Conservation (phyloP, 1,139 yeast species). For the Scheffersomyces cryptocercus region DNA sequence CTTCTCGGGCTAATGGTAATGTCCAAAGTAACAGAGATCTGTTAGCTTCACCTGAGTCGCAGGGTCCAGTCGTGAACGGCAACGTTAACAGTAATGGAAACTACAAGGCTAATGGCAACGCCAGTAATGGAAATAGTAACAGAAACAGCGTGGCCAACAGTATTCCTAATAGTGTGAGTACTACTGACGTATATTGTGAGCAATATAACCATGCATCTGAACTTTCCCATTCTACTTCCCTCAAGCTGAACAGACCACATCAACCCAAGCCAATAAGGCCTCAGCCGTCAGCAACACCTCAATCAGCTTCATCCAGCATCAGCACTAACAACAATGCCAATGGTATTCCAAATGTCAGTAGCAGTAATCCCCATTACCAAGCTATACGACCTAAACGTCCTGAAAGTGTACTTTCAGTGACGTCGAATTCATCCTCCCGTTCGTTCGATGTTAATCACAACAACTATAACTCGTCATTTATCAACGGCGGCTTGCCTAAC, state of each 20-base stretch:
- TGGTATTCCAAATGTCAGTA: neutral
- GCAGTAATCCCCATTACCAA: slow-evolving; percentile 19
- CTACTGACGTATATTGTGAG: neutral
- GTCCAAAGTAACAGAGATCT: neutral
- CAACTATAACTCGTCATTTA: slow-evolving; percentile 17
- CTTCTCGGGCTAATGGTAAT: neutral
- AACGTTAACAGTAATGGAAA: slow-evolving; percentile 15
- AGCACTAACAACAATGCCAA: slow-evolving; percentile 1
- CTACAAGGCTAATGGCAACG: neutral
- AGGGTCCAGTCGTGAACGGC: slow-evolving; percentile 4
- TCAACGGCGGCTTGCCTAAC: slow-evolving; percentile 23
- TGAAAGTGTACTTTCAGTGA: slow-evolving; percentile 42
- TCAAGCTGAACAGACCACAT: slow-evolving; percentile 12
- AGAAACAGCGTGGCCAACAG: neutral
- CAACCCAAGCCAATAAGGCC: slow-evolving; percentile 24
- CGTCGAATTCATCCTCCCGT: slow-evolving; percentile 38
- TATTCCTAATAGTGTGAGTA: neutral
- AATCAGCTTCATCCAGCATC: slow-evolving; percentile 16
- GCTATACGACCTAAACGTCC: slow-evolving; percentile 40
- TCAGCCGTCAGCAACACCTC: slow-evolving; percentile 10
- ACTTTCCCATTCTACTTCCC: neutral
- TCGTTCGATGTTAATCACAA: slow-evolving; percentile 14
- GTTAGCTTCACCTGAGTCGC: slow-evolving; percentile 2
- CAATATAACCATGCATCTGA: too few relatives aligned
- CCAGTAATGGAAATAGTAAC: neutral